These are phyloP conservation scores for Candida taoyuanica DNA, from an alignment of 805 yeast species.

Conservation along the genomic window DNA sequence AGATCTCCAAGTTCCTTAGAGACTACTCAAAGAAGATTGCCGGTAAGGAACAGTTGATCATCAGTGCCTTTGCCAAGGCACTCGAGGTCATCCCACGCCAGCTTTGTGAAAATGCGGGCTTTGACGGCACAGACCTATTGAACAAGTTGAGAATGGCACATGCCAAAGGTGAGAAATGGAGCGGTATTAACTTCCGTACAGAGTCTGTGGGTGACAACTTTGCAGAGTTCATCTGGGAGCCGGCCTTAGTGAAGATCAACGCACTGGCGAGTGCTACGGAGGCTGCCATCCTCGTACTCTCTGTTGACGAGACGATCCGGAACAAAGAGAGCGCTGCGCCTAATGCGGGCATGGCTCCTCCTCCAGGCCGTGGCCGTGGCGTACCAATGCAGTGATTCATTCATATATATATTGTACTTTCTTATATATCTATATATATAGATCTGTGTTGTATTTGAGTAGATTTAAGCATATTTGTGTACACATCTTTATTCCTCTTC, in stretches of 20 bases:
- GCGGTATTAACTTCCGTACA: conserved; percentile 85
- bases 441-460: too few relatives aligned
- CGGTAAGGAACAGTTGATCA: conserved; percentile 92
- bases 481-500: conserved; percentile 22
- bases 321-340: conserved; percentile 60
- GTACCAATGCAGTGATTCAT: conserved; percentile 37
- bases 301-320: conserved; percentile 93
- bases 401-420: not conserved
- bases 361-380: conserved; percentile 67
- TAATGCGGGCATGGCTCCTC: conserved; percentile 44
- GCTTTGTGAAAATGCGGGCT: conserved; percentile 97
- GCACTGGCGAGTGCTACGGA: conserved; percentile 96
- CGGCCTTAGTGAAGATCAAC: conserved; percentile 87
- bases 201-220: conserved; percentile 83
- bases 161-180: conserved; percentile 88
- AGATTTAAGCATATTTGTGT: too few relatives aligned
- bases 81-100: conserved; percentile 96
- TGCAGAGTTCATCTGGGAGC: conserved; percentile 94
- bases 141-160: conserved; percentile 90
- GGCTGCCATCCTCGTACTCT: conserved; percentile 86
- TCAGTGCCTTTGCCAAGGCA: conserved; percentile 90
- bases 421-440: conserved; percentile 3
- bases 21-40: conserved; percentile 84
- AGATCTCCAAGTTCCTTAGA: conserved; percentile 80
- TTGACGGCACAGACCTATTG: conserved; percentile 92